Evolutionary conservation across 768 basidiomycete genomes (phyloP), one percentile per base, ranked within the genome.

Genomic region (Kwoniella pini): DNA sequence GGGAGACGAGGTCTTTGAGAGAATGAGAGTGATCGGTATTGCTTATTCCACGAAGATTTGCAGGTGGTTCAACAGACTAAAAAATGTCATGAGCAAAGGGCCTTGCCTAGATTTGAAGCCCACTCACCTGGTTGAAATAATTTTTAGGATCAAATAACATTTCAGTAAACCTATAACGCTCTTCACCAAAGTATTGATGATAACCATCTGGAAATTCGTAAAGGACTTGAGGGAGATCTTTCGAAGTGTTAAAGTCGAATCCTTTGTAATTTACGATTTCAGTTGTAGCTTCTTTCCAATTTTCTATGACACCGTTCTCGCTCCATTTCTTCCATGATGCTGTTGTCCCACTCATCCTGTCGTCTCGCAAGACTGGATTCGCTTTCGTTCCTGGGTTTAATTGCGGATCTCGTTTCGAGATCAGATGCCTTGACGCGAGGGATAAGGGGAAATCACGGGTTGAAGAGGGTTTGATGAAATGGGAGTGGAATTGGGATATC

Each of bases 121-220:
- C 30, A 67, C 71, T 38, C 26, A 78, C 78, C 60, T 70, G 67
- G 56, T 79, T 69, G 43, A 78, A 69, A 57, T 71, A 80, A 33
- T 69, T 63, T 50, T 75, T 71, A 2, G 93, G 90, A 59, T 83
- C 83, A 82, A 95, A 98, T 77, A 91, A 87, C 59, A 91, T 86
- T 78, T 99, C 96, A 51, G 93, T 89, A 13, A 91, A 86, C 58
- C 83, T 81, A 77, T 86, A 90, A 31, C 95, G 85, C 72, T 97
- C 90, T 9, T 83, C 71, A 0, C 88, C 89, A 79, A 93, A 96
- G 71, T 86, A 86, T 10, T 85, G 82, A 72, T 87, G 91, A 80
- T 86, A 97, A 0, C 96, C 96, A 31, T 90, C 91, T 0, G 96
- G 91, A 81, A 99, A 97, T 80, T 99, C 96, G 80, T 95, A 98